Evolutionary conservation across 1,284 basidiomycete species (phyloP).

Genomic region (Psilocybe mexicana): DNA sequence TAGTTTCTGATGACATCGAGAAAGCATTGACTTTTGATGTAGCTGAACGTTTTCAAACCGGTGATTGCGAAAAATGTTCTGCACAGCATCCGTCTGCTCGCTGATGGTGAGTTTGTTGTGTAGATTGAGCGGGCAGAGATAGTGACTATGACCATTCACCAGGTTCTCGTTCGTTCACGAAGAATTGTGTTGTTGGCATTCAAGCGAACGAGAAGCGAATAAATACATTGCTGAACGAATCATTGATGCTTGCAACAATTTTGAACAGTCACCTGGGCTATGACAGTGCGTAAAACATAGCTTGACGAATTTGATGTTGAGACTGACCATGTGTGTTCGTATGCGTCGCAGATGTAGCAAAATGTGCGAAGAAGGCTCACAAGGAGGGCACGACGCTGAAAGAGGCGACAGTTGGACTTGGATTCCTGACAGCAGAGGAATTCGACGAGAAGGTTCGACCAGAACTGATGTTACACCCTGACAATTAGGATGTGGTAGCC

Average conservation of each 20-base stretch:
- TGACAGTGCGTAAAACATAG: slow-evolving; percentile 70
- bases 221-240: slow-evolving; percentile 88
- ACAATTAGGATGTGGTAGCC: slow-evolving; percentile 34
- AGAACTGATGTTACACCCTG: slow-evolving; percentile 84
- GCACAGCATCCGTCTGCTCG: slow-evolving; percentile 91
- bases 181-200: slow-evolving; percentile 96
- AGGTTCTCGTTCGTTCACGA: slow-evolving; percentile 91
- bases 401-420: slow-evolving; percentile 89
- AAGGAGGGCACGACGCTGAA: slow-evolving; percentile 96
- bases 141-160: slow-evolving; percentile 15
- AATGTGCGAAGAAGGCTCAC: slow-evolving; percentile 99
- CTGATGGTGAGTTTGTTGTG: slow-evolving; percentile 70
- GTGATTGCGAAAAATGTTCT: slow-evolving; percentile 98
- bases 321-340: slow-evolving; percentile 10
- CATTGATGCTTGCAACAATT: slow-evolving; percentile 95
- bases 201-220: slow-evolving; percentile 96
- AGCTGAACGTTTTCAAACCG: slow-evolving; percentile 99
- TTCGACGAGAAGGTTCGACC: slow-evolving; percentile 96
- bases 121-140: background rate
- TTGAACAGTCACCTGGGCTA: slow-evolving; percentile 93
- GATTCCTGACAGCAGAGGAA: slow-evolving; percentile 86
- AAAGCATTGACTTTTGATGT: slow-evolving; percentile 9
- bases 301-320: slow-evolving; percentile 4
- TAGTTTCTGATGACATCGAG: background rate
- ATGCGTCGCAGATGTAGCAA: slow-evolving; percentile 79